Percentiles rank a stretch among this genome's conserved stretches.
Conservation (phyloP, 352 stramenopile species). For the Phytophthora hibernalis region DNA sequence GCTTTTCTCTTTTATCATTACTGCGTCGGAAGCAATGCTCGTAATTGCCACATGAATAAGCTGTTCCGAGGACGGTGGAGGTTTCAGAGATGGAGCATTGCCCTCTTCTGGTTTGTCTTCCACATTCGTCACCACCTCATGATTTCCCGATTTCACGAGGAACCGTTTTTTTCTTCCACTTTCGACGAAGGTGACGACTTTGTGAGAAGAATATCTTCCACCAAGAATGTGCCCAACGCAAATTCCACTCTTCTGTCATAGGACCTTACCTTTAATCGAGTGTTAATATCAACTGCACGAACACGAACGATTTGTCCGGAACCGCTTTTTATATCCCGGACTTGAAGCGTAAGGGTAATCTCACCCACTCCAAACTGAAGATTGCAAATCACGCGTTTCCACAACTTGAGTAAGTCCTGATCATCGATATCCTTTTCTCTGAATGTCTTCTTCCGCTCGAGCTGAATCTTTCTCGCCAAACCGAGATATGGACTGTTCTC, state of each 20-base stretch:
- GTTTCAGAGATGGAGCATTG: slow-evolving; percentile 6
- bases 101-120: slow-evolving; percentile 23
- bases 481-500: slow-evolving; percentile 47
- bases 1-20: slow-evolving; percentile 60
- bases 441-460: slow-evolving; percentile 45
- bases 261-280: slow-evolving; percentile 63
- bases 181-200: slow-evolving; percentile 28
- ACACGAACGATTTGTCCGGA: slow-evolving; percentile 64
- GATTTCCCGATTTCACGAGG: slow-evolving; percentile 71
- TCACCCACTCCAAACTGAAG: slow-evolving; percentile 66
- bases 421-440: slow-evolving; percentile 68
- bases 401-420: slow-evolving; percentile 80
- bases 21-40: slow-evolving; percentile 69
- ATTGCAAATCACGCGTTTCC: slow-evolving; percentile 72
- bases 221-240: slow-evolving; percentile 69
- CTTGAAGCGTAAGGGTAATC: slow-evolving; percentile 59
- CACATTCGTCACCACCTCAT: slow-evolving; percentile 33
- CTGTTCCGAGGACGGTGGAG: slow-evolving; percentile 45
- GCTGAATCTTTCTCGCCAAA: slow-evolving; percentile 46
- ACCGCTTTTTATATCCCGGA: slow-evolving; percentile 49
- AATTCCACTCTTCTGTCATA: slow-evolving; percentile 81
- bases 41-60: slow-evolving; percentile 79
- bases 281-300: slow-evolving; percentile 66
- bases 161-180: slow-evolving; percentile 54
- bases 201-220: slow-evolving; percentile 74